Base-by-base conservation (phyloP, 768 basidiomycete species). In the Candolleomyces aberdarensis region DNA sequence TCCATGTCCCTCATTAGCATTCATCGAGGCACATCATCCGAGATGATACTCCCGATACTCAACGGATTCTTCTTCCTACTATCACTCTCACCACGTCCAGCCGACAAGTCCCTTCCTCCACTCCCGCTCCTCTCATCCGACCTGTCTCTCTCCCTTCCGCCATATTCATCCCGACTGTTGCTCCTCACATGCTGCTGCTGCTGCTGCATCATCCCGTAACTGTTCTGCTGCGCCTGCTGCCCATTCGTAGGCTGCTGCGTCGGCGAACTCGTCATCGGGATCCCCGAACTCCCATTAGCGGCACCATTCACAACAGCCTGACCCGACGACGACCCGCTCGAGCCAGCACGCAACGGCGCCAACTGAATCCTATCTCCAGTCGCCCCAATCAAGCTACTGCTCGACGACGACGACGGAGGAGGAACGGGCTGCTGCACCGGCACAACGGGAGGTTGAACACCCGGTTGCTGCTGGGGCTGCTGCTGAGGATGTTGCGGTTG, bases 41-140 rank as follows among this genome's bases (percentile, higher is more conserved):
- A 86, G 58, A 88, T 87, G 59, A 89, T 89, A 66, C 84, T 87
- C 58, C 85, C 85, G 63, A 89, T 89, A 65, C 85, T 87, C 74
- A 89, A 67, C 58, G 80, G 82, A 65, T 86, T 88, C 74, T 85
- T 88, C 79, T 87, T 88, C 58, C 65, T 64, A 47, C 54, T 52
- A 0, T 62, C 68, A 39, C 66, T 59, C 60, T 59, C 64, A 44
- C 62, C 61, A 49, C 48, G 52, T 56, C 56, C 20, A 40, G 53
- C 58, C 17, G 46, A 22, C 46, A 47, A 7, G 7, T 22, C 49
- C 49, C 49, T 51, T 1, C 2, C 29, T 9, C 19, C 49, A 51
- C 20, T 51, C 46, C 57, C 52, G 0, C 61, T 67, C 50, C 67
- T 61, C 60, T 60, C 64, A 36, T 36, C 36, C 6, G 36, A 36